Conservation (phyloP, 2,329 filamentous ascomycete species). For the Trichoderma koningiopsis region DNA sequence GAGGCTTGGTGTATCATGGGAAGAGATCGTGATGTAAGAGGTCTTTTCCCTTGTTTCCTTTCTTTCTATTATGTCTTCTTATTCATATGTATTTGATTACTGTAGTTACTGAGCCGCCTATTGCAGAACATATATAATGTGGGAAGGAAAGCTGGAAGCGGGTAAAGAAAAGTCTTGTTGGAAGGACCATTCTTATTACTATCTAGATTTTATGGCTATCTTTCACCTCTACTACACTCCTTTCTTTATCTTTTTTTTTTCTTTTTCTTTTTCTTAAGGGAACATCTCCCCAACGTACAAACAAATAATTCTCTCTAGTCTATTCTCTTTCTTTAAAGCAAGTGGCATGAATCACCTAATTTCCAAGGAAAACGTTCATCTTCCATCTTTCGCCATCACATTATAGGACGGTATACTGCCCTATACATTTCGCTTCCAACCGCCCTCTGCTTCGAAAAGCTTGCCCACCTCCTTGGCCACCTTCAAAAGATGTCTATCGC, state of each 20-base stretch:
- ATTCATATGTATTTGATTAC: constrained; percentile 13
- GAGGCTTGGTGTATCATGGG: neutral
- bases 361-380: neutral
- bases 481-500: constrained; percentile 48
- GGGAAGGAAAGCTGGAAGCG: constrained; percentile 10
- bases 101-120: constrained; percentile 3
- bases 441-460: constrained; percentile 39
- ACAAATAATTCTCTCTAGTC: neutral
- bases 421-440: constrained; percentile 32
- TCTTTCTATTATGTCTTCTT: neutral
- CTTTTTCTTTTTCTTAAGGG: too few relatives aligned
- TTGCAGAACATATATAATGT: constrained; percentile 5
- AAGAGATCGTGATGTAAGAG: constrained; percentile 10
- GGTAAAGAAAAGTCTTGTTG: neutral
- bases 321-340: neutral
- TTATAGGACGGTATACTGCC: neutral
- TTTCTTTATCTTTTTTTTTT: neutral
- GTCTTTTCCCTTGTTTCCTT: neutral
- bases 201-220: constrained; percentile 16
- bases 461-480: constrained; percentile 44
- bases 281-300: neutral
- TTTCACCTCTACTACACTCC: neutral
- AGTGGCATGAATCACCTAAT: neutral
- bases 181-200: constrained; percentile 1
- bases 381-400: neutral